Percentiles rank a stretch among this genome's conserved stretches.
These are phyloP conservation scores for Skeletonema tropicum DNA, from an alignment of 108 stramenopile species.

Conservation along the genomic window DNA sequence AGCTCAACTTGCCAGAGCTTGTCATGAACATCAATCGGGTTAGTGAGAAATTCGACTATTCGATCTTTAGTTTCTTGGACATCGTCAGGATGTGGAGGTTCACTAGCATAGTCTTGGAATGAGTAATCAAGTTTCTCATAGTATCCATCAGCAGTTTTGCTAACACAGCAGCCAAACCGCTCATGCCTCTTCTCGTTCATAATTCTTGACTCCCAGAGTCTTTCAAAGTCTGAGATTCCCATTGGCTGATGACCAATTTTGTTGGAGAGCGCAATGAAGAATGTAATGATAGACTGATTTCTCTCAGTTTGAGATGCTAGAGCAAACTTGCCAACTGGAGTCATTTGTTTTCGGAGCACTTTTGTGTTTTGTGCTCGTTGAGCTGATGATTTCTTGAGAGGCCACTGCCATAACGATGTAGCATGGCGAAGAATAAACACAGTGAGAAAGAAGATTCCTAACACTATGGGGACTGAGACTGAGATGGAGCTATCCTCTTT, in stretches of 20 bases:
- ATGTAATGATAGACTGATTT: slow-evolving; percentile 29
- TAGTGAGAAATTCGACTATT: slow-evolving; percentile 8
- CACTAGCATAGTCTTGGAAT: slow-evolving; percentile 19
- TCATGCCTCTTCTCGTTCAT: slow-evolving; percentile 24
- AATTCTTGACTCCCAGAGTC: slow-evolving; percentile 13
- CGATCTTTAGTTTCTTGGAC: slow-evolving; percentile 22
- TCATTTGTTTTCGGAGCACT: slow-evolving; percentile 27
- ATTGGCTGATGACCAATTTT: slow-evolving; percentile 14
- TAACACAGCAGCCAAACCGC: slow-evolving; percentile 14
- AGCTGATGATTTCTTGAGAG: neutral
- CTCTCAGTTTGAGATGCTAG: slow-evolving; percentile 32
- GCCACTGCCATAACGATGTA: neutral
- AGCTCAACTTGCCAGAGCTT: slow-evolving; percentile 21
- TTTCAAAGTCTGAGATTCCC: slow-evolving; percentile 13
- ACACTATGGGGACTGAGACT: neutral
- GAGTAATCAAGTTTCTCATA: slow-evolving; percentile 8
- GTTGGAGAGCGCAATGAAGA: slow-evolving; percentile 28
- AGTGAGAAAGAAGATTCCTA: neutral
- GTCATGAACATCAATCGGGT: slow-evolving; percentile 10
- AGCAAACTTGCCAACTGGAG: slow-evolving; percentile 33
- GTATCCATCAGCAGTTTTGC: slow-evolving; percentile 5
- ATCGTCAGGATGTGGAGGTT: slow-evolving; percentile 17
- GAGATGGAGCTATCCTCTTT: no score
- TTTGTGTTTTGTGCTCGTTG: neutral
- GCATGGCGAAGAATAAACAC: neutral